Base-by-base conservation (phyloP, 768 basidiomycete species). In the Suillus clintonianus region DNA sequence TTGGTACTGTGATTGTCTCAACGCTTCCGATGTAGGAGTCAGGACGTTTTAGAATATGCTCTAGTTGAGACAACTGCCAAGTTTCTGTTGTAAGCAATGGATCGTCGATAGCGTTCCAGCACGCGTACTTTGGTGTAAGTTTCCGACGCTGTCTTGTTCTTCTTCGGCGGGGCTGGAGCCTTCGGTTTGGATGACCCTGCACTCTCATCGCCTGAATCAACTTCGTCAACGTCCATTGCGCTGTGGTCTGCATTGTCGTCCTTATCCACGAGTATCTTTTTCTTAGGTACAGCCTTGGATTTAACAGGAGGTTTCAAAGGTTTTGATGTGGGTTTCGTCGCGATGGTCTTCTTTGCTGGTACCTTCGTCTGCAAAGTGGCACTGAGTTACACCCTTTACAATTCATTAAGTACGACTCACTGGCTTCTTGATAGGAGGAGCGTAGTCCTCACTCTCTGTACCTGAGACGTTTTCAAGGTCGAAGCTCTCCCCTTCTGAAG, bases 21-120 rank as follows among this genome's bases (percentile, higher is more conserved):
- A 98, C 89, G 63, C 95, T 97, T 19, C 97, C 97, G 65, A 99
- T 98, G 77, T 99, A 99, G 0, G 93, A 91, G 76, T 97, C 94
- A 0, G 94, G 95, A 39, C 94, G 90, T 76, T 90, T 88, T 70
- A 98, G 80, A 72, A 95, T 93, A 70, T 99, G 97, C 73, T 99
- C 95, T 36, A 97, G 81, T 88, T 95, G 96, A 1, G 94, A 87
- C 56, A 99, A 86, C 97, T 99, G 68, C 24, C 61, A 39, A 60
- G 63, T 69, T 41, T 42, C 63, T 64, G 48, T 42, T 24, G 30
- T n/a, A 24, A 19, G 47, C 19, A 42, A 41, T 11, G 17, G 2
- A 19, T 34, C 14, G 50, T 27, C 27, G 27, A 27, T 37, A 36
- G 61, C 41, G 34, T 43, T 11, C 57, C 37, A 19, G n/a, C 60